Evolutionary conservation across 352 stramenopile species (phyloP), one percentile per base, ranked within the genome.

Genomic region (Pythium oligandrum): DNA sequence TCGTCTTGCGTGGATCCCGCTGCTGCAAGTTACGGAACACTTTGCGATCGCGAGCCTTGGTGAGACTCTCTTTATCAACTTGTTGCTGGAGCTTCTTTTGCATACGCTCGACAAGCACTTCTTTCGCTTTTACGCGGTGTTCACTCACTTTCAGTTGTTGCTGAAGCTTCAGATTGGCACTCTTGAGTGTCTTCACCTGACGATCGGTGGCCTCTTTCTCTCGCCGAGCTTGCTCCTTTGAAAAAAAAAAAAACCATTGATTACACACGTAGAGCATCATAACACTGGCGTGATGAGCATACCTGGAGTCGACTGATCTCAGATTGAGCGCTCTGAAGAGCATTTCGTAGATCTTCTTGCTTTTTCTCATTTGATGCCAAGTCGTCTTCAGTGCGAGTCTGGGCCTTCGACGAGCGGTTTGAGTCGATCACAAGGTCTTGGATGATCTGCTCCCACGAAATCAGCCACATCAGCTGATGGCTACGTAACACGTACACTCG

Each of bases 81-180:
- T 90, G 74, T 55, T 90, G 75, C 53, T 90, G 75, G 3, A 96
- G 51, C 35, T 93, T 96, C 26, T 82, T 61, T 50, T 95, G 83
- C 65, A 96, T 84, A 9, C 70, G 74, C 34, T 96, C 78, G 1
- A 93, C 66, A 0, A 91, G 59, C 8, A 86, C 66, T 40, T 96
- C 86, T 52, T 94, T 96, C 3, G 84, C 83, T 57, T 92, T 92
- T 4, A 96, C 86, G 3, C 84, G 75, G 31, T 95, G 86, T 44
- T 96, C 84, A 45, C 81, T 93, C 3, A 92, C 76, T 56, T 91
- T 91, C 1, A 96, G 59, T 55, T 96, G 83, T 48, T 95, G 86
- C 59, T 92, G 73, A 26, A 93, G 63, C 37, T 79, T 78, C 7
- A 84, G 44, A 53, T 62, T 78, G 11, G 84, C 77, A 6, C 64